Evolutionary conservation across 2,329 filamentous ascomycete genomes (phyloP), one percentile per base, ranked within the genome.

Genomic region (Myriangium duriaei): DNA sequence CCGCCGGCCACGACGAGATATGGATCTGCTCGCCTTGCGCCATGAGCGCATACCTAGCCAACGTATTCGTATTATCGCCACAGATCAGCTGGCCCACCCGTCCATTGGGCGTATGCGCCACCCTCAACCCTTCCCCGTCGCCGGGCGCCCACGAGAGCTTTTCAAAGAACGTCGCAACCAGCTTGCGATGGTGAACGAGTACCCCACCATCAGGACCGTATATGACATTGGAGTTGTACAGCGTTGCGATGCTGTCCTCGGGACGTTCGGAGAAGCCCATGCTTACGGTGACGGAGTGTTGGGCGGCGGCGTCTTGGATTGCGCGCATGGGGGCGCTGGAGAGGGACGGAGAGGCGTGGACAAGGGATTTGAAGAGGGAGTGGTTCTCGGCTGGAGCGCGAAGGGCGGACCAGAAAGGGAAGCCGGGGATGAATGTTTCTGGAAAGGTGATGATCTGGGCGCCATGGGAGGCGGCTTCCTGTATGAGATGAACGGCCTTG

Each of bases 1-100:
- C 57, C 0, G 68, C 60, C 2, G 71, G 71, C 70, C 69, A 74
- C 0, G 63, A 65, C 1, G 65, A 68, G 13, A 74, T 64, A 48
- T 74, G 70, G 10, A 74, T 49, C 42, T 73, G 65, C 46, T 74
- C 68, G 1, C 65, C 67, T 43, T 73, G 68, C 0, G 68, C 64
- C 56, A 72, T 71, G 2, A 74, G 48, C 0, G 60, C 45, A 44
- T 68, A 74, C 11, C 67, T 51, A 1, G 70, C 70, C 1, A 74
- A 49, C 0, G 69, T 69, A 42, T 74, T 74, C 1, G 68, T 73
- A 34, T 74, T 74, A 50, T 74, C 71, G 2, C 70, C 70, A 44
- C 70, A 74, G 11, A 74, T 71, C 37, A 73, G 48, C 3, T 51
- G 57, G 1, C 68, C 69, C 7, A 73, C 59, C 37, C 59, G 65